Percentiles rank a stretch among this genome's conserved stretches.
Conservation (phyloP, 2,329 filamentous ascomycete genomes). For the Phoma sp. region DNA sequence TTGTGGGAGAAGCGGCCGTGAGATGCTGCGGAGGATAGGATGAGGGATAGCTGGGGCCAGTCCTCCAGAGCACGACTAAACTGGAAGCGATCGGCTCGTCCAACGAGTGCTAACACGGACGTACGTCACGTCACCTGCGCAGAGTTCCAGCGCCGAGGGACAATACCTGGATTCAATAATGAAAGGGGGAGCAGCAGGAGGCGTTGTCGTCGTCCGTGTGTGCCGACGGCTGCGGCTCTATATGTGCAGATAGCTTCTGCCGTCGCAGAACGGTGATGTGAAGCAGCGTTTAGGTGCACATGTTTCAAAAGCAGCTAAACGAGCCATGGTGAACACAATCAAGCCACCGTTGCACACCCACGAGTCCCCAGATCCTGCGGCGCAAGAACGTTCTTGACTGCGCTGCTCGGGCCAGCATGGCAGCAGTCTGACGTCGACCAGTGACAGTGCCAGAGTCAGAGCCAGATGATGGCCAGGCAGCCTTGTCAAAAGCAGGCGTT, state of each 20-base stretch:
- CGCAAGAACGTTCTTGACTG: slow-evolving; percentile 15
- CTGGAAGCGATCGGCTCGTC: slow-evolving; percentile 35
- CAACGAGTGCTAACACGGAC: slow-evolving; percentile 30
- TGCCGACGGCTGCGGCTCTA: slow-evolving; percentile 6
- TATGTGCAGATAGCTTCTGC: slow-evolving; percentile 16
- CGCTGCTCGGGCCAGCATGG: slow-evolving; percentile 10
- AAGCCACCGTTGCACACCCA: slow-evolving; percentile 19
- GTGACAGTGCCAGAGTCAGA: background rate
- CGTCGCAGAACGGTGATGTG: slow-evolving; percentile 32
- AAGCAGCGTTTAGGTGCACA: slow-evolving; percentile 30
- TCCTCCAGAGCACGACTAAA: slow-evolving; percentile 5
- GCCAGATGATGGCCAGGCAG: slow-evolving; percentile 3
- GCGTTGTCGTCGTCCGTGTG: background rate
- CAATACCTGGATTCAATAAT: slow-evolving; percentile 10
- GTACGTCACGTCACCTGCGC: slow-evolving; percentile 34
- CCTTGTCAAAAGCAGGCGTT: slow-evolving; percentile 1
- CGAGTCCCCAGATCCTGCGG: slow-evolving; percentile 2
- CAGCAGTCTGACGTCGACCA: slow-evolving; percentile 5
- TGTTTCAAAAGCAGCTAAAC: slow-evolving; percentile 30
- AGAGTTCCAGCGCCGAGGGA: slow-evolving; percentile 24
- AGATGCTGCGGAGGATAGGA: slow-evolving; percentile 26
- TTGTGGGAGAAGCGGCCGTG: slow-evolving; percentile 21
- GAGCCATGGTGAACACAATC: slow-evolving; percentile 12
- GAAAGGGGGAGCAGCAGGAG: slow-evolving; percentile 10
- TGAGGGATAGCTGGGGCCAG: slow-evolving; percentile 26